Evolutionary conservation across 2,329 filamentous ascomycete species (phyloP), one percentile per base, ranked within the genome.

Genomic region (Ilyonectria mors-panacis): DNA sequence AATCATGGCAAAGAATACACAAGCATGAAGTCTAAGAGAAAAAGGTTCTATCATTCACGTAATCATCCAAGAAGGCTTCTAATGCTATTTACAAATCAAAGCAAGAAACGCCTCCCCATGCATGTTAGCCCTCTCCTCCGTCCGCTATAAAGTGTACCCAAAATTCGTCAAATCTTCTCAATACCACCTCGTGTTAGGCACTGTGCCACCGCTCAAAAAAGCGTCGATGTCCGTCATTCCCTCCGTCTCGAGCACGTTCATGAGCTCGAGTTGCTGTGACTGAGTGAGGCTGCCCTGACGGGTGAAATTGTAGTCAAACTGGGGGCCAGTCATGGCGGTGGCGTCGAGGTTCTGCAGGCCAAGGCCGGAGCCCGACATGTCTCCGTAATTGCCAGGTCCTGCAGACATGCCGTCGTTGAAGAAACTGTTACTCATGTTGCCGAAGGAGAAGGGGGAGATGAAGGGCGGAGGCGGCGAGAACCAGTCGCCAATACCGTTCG

Each of bases 221-320:
- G 85, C 84, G 70, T 91, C 86, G 72, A 92, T 91, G 57, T 91
- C 89, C 28, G 82, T 83, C 77, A 91, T 82, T 1, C 89, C 90
- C 70, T 92, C 88, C 72, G 84, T 92, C 79, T 96, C 93, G 37
- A 97, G 86, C 55, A 91, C 90, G 62, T 91, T 89, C 92, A 97
- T 94, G 42, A 97, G 84, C 82, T 97, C 93, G 69, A 91, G 82
- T 80, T 96, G 94, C 80, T 97, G 93, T 75, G 94, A 89, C 70
- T 94, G 92, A 66, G 91, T 95, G 35, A 97, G 83, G 66, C 87
- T 93, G 70, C 90, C 94, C 74, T 89, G 89, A 66, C 86, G 87
- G 77, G 88, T 87, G 28, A 82, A 79, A 3, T 79, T 76, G 66
- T 79, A 82, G 50, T 73, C 75, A 47, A 78, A 75, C 35, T 79